Evolutionary conservation across 345 rosid genomes (phyloP).

Genomic region (Ceriops zippeliana): DNA sequence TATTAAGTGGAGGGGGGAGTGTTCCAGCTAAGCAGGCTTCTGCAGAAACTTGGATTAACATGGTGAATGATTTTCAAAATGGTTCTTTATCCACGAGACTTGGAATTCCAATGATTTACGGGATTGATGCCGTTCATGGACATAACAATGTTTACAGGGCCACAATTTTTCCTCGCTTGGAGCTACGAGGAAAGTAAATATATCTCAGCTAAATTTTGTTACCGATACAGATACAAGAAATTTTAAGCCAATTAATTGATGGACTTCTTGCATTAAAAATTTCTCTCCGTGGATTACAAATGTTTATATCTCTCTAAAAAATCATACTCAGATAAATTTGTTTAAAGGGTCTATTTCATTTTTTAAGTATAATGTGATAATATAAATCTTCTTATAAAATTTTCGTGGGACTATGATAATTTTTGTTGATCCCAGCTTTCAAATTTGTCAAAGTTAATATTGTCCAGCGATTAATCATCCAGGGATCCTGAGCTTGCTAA

Average conservation of each 20-base stretch:
- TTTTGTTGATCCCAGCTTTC: conserved; percentile 37
- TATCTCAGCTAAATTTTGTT: not conserved
- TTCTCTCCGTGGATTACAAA: too few relatives aligned
- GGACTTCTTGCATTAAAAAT: too few relatives aligned
- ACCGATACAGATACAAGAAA: too few relatives aligned
- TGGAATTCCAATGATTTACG: conserved; percentile 87
- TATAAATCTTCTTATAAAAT: too few relatives aligned
- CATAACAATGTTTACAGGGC: conserved; percentile 79
- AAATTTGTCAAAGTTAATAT: not conserved
- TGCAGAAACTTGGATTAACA: conserved; percentile 61
- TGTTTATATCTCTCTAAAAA: too few relatives aligned
- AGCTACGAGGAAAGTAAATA: conserved; percentile 43
- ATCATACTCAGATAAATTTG: too few relatives aligned
- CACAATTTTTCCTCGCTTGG: conserved; percentile 92
- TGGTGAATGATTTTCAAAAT: conserved; percentile 68
- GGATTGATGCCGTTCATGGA: conserved; percentile 93
- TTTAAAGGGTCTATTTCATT: too few relatives aligned
- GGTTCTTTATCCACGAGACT: conserved; percentile 67
- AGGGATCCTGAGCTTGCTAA: conserved; percentile 79
- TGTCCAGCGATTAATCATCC: conserved; percentile 37
- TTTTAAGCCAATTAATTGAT: too few relatives aligned
- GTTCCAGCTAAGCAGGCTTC: conserved; percentile 59
- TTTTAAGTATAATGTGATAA: too few relatives aligned
- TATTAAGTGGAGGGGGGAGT: conserved; percentile 92
- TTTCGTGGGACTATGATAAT: not conserved